A percentile compares a stretch with the other conserved stretches of the same genome.
These are phyloP conservation scores for Cryphonectria nitschkei DNA, from an alignment of 2,329 filamentous ascomycete genomes.

Conservation along the genomic window DNA sequence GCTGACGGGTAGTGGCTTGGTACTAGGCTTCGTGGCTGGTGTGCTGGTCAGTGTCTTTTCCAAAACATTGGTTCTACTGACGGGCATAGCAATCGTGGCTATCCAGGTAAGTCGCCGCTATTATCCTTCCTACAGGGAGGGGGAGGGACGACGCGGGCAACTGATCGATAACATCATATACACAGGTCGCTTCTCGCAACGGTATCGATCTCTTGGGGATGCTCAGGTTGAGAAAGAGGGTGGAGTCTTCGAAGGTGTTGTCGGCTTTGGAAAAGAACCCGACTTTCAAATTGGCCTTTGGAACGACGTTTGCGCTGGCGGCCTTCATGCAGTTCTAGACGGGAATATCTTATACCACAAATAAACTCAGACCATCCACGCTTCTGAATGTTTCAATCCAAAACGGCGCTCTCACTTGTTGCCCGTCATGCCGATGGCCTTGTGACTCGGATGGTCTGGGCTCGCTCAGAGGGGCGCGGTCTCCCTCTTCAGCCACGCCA, in stretches of 20 bases:
- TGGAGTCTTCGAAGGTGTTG: constrained; percentile 46
- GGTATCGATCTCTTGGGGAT: constrained; percentile 46
- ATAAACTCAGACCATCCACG: constrained; percentile 3
- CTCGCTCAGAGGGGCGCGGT: constrained; percentile 61
- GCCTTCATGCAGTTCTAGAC: constrained; percentile 58
- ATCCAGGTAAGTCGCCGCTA: constrained; percentile 56
- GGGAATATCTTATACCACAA: constrained; percentile 8
- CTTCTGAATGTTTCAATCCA: neutral
- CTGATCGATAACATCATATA: constrained; percentile 9
- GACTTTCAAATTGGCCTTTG: constrained; percentile 71
- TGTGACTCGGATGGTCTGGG: neutral
- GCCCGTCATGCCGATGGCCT: neutral
- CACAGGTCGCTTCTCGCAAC: constrained; percentile 48
- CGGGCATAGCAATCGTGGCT: constrained; percentile 66
- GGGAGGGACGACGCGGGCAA: neutral
- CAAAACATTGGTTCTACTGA: constrained; percentile 67
- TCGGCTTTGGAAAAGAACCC: constrained; percentile 60
- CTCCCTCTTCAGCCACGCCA: constrained; percentile 84
- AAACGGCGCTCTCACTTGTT: neutral
- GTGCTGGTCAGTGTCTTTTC: constrained; percentile 72
- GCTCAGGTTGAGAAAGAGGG: constrained; percentile 42
- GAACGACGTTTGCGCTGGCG: constrained; percentile 72
- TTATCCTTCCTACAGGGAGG: neutral
- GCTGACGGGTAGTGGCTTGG: constrained; percentile 8
- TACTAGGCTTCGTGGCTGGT: constrained; percentile 63